Conservation (phyloP, 352 stramenopile species). For the Globisporangium nagaii region DNA sequence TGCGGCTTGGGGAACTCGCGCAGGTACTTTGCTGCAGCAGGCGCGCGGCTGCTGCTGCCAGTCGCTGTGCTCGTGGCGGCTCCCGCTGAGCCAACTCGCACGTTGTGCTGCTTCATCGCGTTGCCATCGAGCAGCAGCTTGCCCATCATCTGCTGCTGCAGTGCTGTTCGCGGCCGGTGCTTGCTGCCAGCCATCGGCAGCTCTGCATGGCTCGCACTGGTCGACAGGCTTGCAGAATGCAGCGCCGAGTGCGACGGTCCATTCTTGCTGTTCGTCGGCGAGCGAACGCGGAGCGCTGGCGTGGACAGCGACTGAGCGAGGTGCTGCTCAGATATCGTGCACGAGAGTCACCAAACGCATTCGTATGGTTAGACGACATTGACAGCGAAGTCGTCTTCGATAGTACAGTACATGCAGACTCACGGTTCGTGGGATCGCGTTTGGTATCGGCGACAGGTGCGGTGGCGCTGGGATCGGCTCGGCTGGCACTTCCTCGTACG, state of each 20-base stretch:
- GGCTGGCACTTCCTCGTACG: slow-evolving; percentile 34
- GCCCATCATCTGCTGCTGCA: not conserved
- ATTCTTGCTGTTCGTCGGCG: slow-evolving; percentile 8
- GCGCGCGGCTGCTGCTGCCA: not conserved
- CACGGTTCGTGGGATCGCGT: slow-evolving; percentile 36
- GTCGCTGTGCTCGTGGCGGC: not conserved
- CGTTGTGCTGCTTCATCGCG: not conserved
- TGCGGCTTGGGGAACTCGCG: slow-evolving; percentile 58
- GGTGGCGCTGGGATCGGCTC: slow-evolving; percentile 32
- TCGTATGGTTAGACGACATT: no score
- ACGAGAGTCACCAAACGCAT: no score
- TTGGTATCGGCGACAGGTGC: slow-evolving; percentile 27
- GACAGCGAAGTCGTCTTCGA: no score
- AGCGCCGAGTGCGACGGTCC: not conserved
- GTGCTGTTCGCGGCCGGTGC: slow-evolving; percentile 4
- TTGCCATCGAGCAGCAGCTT: not conserved
- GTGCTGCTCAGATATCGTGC: slow-evolving; percentile 17
- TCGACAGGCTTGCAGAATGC: no score
- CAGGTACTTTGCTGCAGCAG: slow-evolving; percentile 30
- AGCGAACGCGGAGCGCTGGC: slow-evolving; percentile 33
- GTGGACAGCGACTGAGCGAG: slow-evolving; percentile 29
- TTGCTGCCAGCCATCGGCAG: no score
- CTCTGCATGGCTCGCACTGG: no score
- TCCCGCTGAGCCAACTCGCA: not conserved
- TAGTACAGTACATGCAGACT: no score